Evolutionary conservation across 176 grass and related monocot genomes (phyloP).

Genomic region (Bothriochloa decipiens): DNA sequence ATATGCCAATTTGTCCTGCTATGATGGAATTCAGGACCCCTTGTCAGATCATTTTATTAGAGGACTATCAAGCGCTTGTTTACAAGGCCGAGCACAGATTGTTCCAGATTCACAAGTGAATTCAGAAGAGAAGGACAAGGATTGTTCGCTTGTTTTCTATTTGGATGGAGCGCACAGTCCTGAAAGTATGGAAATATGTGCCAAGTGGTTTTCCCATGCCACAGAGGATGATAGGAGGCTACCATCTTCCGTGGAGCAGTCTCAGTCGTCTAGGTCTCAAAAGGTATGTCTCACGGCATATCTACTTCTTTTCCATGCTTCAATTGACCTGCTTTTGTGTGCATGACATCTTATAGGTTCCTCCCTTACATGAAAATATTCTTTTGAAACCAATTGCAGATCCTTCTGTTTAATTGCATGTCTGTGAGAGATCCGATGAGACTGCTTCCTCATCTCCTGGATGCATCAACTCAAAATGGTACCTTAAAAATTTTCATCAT

Average conservation of each 20-base stretch:
- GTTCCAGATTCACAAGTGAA: constrained; percentile 54
- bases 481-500: constrained; percentile 28
- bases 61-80: constrained; percentile 55
- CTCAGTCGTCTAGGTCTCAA: constrained; percentile 41
- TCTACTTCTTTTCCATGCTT: constrained; percentile 12
- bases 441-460: constrained; percentile 74
- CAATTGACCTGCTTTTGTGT: constrained; percentile 31
- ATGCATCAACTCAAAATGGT: constrained; percentile 74
- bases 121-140: constrained; percentile 42
- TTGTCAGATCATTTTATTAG: constrained; percentile 70
- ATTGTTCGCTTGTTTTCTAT: constrained; percentile 64
- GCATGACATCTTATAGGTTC: constrained; percentile 22
- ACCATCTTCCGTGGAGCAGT: constrained; percentile 39
- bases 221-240: constrained; percentile 49
- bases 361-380: constrained; percentile 20
- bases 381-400: constrained; percentile 50
- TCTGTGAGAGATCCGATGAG: constrained; percentile 87
- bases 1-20: constrained; percentile 28
- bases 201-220: constrained; percentile 77
- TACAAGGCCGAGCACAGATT: constrained; percentile 89
- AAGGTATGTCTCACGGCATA: constrained; percentile 50
- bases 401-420: constrained; percentile 99
- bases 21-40: constrained; percentile 51
- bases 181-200: constrained; percentile 94
- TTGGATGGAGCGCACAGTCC: constrained; percentile 89